Percentiles rank a stretch among this genome's conserved stretches.
Evolutionary conservation across 2,329 filamentous ascomycete genomes (phyloP).

Genomic region (Fusarium sublunatum): DNA sequence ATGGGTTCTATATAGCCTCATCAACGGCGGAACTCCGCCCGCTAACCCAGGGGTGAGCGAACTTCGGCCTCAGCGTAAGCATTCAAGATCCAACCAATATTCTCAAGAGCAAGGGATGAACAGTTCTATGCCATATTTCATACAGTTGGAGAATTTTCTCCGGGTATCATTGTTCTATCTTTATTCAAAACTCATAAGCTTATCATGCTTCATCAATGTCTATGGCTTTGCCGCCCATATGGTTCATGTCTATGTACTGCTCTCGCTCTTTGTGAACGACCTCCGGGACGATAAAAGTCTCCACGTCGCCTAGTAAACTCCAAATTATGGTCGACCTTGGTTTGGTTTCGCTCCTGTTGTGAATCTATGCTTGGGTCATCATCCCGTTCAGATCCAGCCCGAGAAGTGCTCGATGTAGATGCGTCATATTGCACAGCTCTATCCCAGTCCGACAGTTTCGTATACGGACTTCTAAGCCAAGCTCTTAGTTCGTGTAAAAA

Average conservation of each 20-base stretch:
- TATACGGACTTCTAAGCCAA: constrained; percentile 85
- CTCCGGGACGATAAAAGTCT: constrained; percentile 46
- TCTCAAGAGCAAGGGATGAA: background rate
- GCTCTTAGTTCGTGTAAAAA: constrained; percentile 87
- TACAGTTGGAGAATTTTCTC: constrained; percentile 30
- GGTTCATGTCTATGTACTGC: constrained; percentile 26
- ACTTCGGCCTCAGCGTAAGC: background rate
- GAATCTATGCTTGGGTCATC: background rate
- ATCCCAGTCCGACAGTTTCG: constrained; percentile 81
- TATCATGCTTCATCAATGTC: constrained; percentile 3
- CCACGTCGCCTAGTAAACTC: constrained; percentile 21
- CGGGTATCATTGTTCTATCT: constrained; percentile 41
- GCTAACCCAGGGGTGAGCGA: background rate
- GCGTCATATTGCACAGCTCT: constrained; percentile 75
- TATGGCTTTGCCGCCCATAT: constrained; percentile 23
- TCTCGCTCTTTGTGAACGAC: constrained; percentile 11
- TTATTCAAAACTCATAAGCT: constrained; percentile 14
- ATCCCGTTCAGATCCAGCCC: background rate
- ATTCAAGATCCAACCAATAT: background rate
- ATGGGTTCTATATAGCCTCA: constrained; percentile 5
- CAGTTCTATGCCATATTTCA: background rate
- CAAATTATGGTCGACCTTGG: background rate
- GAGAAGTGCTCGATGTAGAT: constrained; percentile 3
- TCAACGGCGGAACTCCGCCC: constrained; percentile 43
- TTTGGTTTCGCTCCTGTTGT: background rate